Evolutionary conservation across 306 rosid species (phyloP).

Genomic region (Quercus cerris): DNA sequence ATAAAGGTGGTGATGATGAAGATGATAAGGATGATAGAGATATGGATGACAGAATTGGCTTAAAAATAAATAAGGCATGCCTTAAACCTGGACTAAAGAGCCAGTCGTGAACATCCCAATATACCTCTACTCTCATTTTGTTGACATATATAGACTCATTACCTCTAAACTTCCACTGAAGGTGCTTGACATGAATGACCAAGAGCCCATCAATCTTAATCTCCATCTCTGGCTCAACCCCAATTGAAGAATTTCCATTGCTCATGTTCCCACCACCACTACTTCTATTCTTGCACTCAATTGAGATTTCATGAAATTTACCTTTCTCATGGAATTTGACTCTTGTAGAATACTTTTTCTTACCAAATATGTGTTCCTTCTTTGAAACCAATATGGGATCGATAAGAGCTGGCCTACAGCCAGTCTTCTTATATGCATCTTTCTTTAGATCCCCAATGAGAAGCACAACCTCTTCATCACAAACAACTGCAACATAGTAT

Average conservation of each 20-base stretch:
- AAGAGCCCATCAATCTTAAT: constrained; percentile 74
- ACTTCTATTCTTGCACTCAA: constrained; percentile 59
- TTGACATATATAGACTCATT: constrained; percentile 71
- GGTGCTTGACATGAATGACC: constrained; percentile 76
- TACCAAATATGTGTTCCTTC: constrained; percentile 76
- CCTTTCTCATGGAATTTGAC: constrained; percentile 74
- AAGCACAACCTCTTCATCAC: constrained; percentile 71
- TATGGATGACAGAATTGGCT: constrained; percentile 54
- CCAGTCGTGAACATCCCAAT: constrained; percentile 96
- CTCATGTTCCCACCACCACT: constrained; percentile 6
- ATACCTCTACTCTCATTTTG: constrained; percentile 73
- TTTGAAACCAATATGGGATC: constrained; percentile 77
- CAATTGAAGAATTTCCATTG: constrained; percentile 30
- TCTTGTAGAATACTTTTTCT: constrained; percentile 67
- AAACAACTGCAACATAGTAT: constrained; percentile 80
- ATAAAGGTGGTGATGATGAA: constrained; percentile 30
- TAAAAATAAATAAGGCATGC: constrained; percentile 81
- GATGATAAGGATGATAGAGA: constrained; percentile 39
- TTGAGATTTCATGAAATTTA: constrained; percentile 69
- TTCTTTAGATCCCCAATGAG: constrained; percentile 78
- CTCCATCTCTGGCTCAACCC: constrained; percentile 87
- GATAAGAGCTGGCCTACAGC: constrained; percentile 71
- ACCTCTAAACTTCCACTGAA: constrained; percentile 93
- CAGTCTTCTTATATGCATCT: constrained; percentile 69
- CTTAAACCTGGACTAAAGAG: constrained; percentile 81